Evolutionary conservation across 345 rosid genomes (phyloP), one percentile per base, ranked within the genome.

Genomic region (Aquilaria sinensis): DNA sequence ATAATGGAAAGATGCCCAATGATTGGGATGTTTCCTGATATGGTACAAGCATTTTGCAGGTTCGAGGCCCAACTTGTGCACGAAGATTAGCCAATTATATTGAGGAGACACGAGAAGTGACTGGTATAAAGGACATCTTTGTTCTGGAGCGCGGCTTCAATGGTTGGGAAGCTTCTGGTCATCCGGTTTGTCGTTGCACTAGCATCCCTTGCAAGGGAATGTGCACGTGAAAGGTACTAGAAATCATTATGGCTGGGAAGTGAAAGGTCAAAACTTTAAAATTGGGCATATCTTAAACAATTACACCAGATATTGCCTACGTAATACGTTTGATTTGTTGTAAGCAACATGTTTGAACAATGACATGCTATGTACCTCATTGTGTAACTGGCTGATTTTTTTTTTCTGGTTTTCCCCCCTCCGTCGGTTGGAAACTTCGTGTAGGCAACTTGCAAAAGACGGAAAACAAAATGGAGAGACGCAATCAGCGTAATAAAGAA

Each of bases 1-100:
- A n/a, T 12, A 6, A 29, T 49, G 56, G 23, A 23, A 23, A 23
- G 23, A 23, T 23, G 23, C 23, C 23, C 23, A 23, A 23, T 23
- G 23, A 23, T 23, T 16, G 23, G 23, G 5, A 37, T 37, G 2
- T 5, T 37, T 4, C 43, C 8, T 3, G 8, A 37, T 4, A 37
- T 9, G 8, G 43, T 37, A 1, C 1, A 3, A 5, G 8, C 8
- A 9, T 61, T 46, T 54, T 70, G 75, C 69, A 93, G 97, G 97
- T 93, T 67, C 97, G 97, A 0, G 94, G 96, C 9, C 98, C 98
- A 67, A 81, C 83, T 29, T 90, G 97, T 78, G 98, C 97, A 7
- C 75, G 83, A 70, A 85, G 82, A 74, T 74, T 93, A 0, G 89
- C 80, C 63, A 78, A 74, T 69, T 86, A 81, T 66, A 90, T 93